These are phyloP conservation scores for Epithemia pelagica DNA, from an alignment of 108 stramenopile species.

Conservation along the genomic window DNA sequence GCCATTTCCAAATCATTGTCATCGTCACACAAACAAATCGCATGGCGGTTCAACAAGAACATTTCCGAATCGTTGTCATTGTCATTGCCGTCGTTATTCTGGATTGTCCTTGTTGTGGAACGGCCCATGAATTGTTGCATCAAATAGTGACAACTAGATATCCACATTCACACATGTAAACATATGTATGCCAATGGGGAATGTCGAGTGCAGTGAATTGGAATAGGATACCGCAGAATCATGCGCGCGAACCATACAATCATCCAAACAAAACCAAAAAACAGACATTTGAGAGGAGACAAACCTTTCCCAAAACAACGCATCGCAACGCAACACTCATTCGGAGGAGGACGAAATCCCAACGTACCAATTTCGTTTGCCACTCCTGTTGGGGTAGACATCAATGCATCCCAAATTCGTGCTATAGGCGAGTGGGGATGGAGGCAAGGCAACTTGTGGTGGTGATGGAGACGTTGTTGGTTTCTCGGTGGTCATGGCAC, in stretches of 20 bases:
- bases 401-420: constrained; percentile 73
- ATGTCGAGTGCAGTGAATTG: no score
- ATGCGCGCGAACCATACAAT: no score
- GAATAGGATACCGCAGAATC: no score
- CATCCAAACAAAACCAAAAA: no score
- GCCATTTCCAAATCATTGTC: constrained; percentile 89
- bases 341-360: no score
- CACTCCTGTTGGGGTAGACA: constrained; percentile 58
- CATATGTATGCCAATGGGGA: no score
- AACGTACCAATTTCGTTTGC: constrained; percentile 69
- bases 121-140: no score
- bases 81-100: constrained; percentile 2
- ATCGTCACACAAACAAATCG: constrained; percentile 78
- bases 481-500: not conserved
- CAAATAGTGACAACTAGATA: no score
- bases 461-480: not conserved
- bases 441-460: not conserved
- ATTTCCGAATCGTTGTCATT: constrained; percentile 5
- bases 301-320: no score
- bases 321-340: no score
- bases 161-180: no score
- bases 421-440: constrained; percentile 35
- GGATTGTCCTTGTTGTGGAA: not conserved
- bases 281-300: no score
- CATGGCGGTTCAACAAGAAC: constrained; percentile 21